Base-by-base conservation (phyloP, 2,329 filamentous ascomycete genomes). In the Aspergillus oerlinghausenensis region DNA sequence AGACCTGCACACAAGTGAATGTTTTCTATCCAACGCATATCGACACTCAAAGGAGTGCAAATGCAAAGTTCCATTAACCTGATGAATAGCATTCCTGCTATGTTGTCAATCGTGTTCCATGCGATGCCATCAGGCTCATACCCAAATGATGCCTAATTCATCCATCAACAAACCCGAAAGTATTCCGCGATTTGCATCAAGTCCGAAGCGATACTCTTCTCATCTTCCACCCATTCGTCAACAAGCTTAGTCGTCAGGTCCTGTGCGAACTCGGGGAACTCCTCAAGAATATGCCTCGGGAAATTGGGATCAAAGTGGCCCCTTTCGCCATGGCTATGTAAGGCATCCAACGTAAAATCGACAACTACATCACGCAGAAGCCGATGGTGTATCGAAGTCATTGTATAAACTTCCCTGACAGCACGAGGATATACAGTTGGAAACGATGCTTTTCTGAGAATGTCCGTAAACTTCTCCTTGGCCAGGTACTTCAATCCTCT, bases 271-370 rank as follows among this genome's bases (percentile, higher is more conserved):
- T 47, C 43, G 1, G 21, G 43, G 7, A 47, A 1, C 10, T 47
- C 43, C 23, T 47, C 43, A 2, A 47, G 43, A 23, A 47, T 47
- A 47, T 47, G 43, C 21, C 69, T 67, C 1, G 60, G 58, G 10
- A 68, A 71, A 49, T 58, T 71, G 8, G 60, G 64, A 17, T 67
- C 68, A 1, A 38, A 35, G 49, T 38, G 29, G 14, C 65, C 65
- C 45, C 49, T 51, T 14, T 55, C 63, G 26, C 19, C 21, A 11
- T 47, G 19, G 23, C 43, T 25, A 14, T 23, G 19, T 6, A 47
- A 11, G 21, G 19, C 10, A 19, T 47, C 43, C 21, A 47, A 19
- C 3, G 43, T 25, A 19, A 26, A 47, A 23, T 47, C 14, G 9
- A 47, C 43, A 11, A 47, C 43, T 47, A 14, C 43, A 4, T 26